Conservation (phyloP, 129 eudicot genomes). For the Saposhnikovia divaricata region DNA sequence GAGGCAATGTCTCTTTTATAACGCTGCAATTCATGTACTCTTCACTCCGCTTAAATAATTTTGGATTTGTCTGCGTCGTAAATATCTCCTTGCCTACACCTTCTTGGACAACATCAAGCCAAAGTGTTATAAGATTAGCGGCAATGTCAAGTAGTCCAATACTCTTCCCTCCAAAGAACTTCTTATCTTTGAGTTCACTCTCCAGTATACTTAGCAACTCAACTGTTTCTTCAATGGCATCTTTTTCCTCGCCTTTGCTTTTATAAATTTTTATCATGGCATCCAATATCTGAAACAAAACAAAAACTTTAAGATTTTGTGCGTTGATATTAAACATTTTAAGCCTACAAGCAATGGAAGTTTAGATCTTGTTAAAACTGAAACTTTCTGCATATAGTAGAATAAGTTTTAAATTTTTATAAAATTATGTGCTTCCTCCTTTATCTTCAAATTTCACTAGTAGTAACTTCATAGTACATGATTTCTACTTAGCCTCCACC, state of each 20-base stretch:
- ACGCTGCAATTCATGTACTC: conserved; percentile 9
- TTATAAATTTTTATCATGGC: background rate
- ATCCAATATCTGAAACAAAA: background rate
- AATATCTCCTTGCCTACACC: conserved; percentile 3
- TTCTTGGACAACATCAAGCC: conserved; percentile 20
- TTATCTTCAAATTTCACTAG: no score
- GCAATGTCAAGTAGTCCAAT: conserved; percentile 2
- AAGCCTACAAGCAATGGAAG: no score
- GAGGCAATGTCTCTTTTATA: conserved; percentile 16
- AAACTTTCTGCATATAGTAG: no score
- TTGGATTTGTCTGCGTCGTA: conserved; percentile 9
- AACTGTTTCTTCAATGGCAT: conserved; percentile 16
- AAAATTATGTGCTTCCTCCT: no score
- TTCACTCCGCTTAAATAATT: conserved; percentile 9
- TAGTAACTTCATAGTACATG: no score
- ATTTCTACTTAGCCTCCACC: no score
- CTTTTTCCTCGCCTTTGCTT: conserved; percentile 18
- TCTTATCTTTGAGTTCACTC: background rate
- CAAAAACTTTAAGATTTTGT: background rate
- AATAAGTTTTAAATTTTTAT: no score
- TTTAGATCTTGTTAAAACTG: no score
- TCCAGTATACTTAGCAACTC: background rate
- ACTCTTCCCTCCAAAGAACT: conserved; percentile 1
- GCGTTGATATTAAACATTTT: background rate
- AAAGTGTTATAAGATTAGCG: conserved; percentile 7